Base-by-base conservation (phyloP, 2,329 filamentous ascomycete genomes). In the Epichloe festucae region DNA sequence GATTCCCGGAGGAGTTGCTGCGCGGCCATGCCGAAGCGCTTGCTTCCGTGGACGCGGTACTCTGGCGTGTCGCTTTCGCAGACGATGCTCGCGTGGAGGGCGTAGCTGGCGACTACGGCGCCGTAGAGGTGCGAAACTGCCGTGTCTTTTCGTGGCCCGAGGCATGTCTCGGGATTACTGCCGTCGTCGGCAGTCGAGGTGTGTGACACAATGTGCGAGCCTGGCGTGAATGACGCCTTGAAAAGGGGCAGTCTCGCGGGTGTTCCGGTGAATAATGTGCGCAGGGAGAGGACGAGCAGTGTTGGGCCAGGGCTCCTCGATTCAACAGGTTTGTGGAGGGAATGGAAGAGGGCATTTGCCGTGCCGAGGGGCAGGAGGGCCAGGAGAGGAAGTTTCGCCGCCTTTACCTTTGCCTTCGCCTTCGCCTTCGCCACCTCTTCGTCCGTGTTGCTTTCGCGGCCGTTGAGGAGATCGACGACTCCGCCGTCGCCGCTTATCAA, bases 401-500 rank as follows among this genome's bases (percentile, higher is more conserved):
- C 4, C 14, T 8, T n/a, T n/a, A 27, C 17, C 19, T 21, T 3
- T 1, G 27, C 6, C 34, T 8, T n/a, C 23, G 36, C 17, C 19
- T 21, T 3, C 2, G 27, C 6, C 34, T 3, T n/a, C 23, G 36
- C 17, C 2, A 19, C 6, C 23, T 5, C 14, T 15, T 51, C 41
- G 14, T 53, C 53, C 2, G 50, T 40, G 1, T 53, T 50, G 0
- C 57, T 56, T 27, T 62, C 57, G 11, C 65, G 62, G 27, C 65
- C 78, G 62, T 96, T 94, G 53, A 95, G 73, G 1, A 93, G 72
- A 59, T 97, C 91, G 17, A 89, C 77, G 2, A 95, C 67, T 5
- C 89, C 91, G 14, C 91, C 91, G 65, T 97, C 91, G 6, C 91
- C 91, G 47, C 86, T 91, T 5, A 96, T 74, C 12, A 97, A 75